Conservation (phyloP, 495 filamentous ascomycete species). For the Penicillium riverlandense region DNA sequence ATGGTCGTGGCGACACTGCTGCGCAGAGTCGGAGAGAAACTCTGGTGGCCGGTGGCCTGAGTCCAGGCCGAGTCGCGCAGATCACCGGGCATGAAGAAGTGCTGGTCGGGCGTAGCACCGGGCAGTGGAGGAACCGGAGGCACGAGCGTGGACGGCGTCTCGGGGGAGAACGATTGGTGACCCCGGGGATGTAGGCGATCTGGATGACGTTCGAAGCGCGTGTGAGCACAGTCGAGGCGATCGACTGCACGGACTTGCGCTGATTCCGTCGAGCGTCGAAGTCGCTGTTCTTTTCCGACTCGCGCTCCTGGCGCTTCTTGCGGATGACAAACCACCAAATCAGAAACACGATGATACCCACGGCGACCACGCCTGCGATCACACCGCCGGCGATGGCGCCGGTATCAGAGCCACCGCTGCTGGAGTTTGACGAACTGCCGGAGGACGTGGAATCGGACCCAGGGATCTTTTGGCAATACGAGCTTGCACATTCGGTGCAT, state of each 20-base stretch:
- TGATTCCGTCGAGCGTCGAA: conserved; percentile 65
- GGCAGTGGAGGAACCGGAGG: conserved; percentile 92
- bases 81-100: conserved; percentile 91
- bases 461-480: conserved; percentile 48
- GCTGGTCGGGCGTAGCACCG: conserved; percentile 66
- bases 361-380: conserved; percentile 62
- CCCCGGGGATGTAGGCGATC: conserved; percentile 97
- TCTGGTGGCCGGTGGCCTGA: conserved; percentile 58
- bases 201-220: conserved; percentile 98
- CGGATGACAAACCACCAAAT: conserved; percentile 86
- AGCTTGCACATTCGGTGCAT: conserved; percentile 53
- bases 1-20: conserved; percentile 87
- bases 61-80: conserved; percentile 81
- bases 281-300: conserved; percentile 44
- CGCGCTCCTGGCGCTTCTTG: conserved; percentile 58
- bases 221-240: conserved; percentile 91
- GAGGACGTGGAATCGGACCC: too few relatives aligned
- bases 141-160: conserved; percentile 74
- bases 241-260: conserved; percentile 81
- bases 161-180: conserved; percentile 87
- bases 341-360: conserved; percentile 66
- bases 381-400: conserved; percentile 84
- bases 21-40: conserved; percentile 55
- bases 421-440: conserved; percentile 10
- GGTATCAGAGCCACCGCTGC: conserved; percentile 37